phyloP scores from a whole-genome alignment of 805 yeast species.

The Ogataea degrootiae region DNA sequence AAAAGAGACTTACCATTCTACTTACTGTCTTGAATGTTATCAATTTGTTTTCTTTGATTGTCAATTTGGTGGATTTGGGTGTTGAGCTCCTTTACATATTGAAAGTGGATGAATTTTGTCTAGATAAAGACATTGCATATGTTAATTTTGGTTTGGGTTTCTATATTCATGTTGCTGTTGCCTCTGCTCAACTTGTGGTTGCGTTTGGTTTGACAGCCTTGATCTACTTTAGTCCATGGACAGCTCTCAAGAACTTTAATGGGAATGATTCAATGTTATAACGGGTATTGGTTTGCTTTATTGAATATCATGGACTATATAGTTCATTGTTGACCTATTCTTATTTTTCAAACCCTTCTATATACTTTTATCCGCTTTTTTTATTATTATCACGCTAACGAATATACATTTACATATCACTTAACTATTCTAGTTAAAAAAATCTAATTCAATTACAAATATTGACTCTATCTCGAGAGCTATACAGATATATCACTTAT shows the following conservation, averaged over 20 bases:
- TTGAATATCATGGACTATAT: too few species aligned
- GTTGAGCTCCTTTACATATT: constrained; percentile 13
- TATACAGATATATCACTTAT: too few species aligned
- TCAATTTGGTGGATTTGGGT: constrained; percentile 8
- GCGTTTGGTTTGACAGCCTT: constrained; percentile 12
- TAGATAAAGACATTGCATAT: constrained; percentile 14
- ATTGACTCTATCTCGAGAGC: too few species aligned
- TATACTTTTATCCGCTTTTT: neutral
- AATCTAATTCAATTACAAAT: too few species aligned
- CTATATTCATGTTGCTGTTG: constrained; percentile 10
- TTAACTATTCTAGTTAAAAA: too few species aligned
- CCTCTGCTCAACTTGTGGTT: constrained; percentile 9
- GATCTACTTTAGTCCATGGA: constrained; percentile 14
- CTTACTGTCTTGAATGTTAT: constrained; percentile 6
- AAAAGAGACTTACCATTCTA: constrained; percentile 1
- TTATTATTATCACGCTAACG: neutral
- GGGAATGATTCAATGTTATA: neutral
- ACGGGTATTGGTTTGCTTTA: too few species aligned
- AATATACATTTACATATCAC: neutral
- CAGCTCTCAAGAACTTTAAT: neutral
- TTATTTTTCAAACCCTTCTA: too few species aligned
- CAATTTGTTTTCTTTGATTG: constrained; percentile 6
- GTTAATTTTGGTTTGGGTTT: constrained; percentile 18
- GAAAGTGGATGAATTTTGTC: constrained; percentile 12
- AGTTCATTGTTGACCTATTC: too few species aligned